Evolutionary conservation across 192 early-diverging fungal genomes (phyloP).

Genomic region (Backusella morwellensis): DNA sequence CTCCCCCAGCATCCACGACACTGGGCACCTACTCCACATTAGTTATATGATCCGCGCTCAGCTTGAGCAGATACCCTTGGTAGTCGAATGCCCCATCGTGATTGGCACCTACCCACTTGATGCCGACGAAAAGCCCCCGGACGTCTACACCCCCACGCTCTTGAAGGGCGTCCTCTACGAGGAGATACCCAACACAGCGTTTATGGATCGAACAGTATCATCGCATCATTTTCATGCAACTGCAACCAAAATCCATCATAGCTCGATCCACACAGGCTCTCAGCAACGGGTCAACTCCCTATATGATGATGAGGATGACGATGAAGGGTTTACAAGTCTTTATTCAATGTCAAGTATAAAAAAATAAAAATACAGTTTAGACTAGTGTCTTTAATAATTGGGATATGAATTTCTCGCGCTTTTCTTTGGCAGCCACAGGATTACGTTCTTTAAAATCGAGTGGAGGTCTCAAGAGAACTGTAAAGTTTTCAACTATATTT

Average conservation of each 20-base stretch:
- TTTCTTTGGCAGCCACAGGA: slow-evolving; percentile 21
- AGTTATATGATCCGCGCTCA: neutral
- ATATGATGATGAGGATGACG: neutral
- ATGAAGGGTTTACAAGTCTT: neutral
- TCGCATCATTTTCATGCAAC: neutral
- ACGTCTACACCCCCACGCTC: neutral
- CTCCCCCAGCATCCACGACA: neutral
- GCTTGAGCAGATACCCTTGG: neutral
- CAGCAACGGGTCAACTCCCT: neutral
- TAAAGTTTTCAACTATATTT: slow-evolving; percentile 40
- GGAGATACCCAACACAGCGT: neutral
- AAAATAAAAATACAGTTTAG: neutral
- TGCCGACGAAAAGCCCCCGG: neutral
- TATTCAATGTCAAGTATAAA: slow-evolving; percentile 6
- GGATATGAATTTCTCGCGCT: slow-evolving; percentile 18
- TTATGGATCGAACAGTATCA: neutral
- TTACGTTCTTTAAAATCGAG: slow-evolving; percentile 27
- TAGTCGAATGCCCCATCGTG: neutral
- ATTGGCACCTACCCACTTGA: neutral
- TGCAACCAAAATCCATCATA: neutral
- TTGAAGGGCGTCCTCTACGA: neutral
- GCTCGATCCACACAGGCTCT: neutral
- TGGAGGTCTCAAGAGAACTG: slow-evolving; percentile 37
- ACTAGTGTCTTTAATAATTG: slow-evolving; percentile 11
- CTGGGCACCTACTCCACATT: neutral